Conservation (phyloP, 2,329 filamentous ascomycete species). For the Fusarium phyllophilum region DNA sequence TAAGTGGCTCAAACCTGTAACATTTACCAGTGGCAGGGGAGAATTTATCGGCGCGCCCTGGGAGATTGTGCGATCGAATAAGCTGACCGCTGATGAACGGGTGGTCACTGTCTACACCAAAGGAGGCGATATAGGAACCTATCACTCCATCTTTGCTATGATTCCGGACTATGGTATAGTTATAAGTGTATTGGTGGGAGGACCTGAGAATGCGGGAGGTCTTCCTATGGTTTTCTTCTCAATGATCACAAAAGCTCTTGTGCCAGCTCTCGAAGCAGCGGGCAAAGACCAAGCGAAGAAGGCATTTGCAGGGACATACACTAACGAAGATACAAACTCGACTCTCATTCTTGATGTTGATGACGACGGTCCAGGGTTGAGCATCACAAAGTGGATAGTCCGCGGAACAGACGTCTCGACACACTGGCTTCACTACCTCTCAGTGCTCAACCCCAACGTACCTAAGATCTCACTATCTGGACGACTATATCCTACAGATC, state of each 20-base stretch:
- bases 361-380: background rate
- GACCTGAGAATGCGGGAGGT: background rate
- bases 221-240: conserved; percentile 1
- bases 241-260: background rate
- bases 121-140: background rate
- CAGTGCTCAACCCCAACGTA: background rate
- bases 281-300: background rate
- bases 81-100: conserved; percentile 1
- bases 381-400: background rate
- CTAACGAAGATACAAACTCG: background rate
- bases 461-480: background rate
- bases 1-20: conserved; percentile 5
- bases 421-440: conserved; percentile 2
- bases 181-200: background rate
- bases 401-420: conserved; percentile 3
- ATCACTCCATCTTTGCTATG: conserved; percentile 2
- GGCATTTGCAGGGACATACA: background rate
- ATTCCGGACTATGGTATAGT: conserved; percentile 12
- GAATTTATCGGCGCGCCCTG: background rate
- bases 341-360: background rate
- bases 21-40: background rate
- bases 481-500: background rate
- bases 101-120: conserved; percentile 14
- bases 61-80: conserved; percentile 21
- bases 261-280: background rate